Conservation (phyloP, 2,329 filamentous ascomycete genomes). For the Ceratocystis albifundus region DNA sequence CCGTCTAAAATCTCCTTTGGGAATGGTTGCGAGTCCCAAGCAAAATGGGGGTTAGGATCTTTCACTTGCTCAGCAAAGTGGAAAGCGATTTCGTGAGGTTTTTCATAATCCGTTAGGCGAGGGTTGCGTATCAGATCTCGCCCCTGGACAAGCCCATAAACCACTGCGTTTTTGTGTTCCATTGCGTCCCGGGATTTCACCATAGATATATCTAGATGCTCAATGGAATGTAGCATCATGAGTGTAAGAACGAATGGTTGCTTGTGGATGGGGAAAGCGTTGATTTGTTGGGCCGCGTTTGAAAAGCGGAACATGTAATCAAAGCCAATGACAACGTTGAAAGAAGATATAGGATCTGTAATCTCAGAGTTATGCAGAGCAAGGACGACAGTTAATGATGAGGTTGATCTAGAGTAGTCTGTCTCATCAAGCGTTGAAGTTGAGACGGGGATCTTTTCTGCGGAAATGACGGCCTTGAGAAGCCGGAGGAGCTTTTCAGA, state of each 20-base stretch:
- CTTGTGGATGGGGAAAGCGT: constrained; percentile 26
- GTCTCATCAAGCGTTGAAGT: constrained; percentile 29
- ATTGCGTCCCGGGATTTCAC: constrained; percentile 30
- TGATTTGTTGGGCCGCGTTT: constrained; percentile 26
- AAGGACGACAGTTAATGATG: constrained; percentile 34
- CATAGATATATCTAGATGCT: constrained; percentile 43
- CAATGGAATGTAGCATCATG: constrained; percentile 42
- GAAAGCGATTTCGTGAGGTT: constrained; percentile 39
- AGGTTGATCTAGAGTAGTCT: constrained; percentile 29
- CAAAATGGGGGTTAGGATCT: constrained; percentile 31
- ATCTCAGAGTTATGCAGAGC: constrained; percentile 33
- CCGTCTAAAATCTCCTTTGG: constrained; percentile 41
- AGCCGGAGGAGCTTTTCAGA: constrained; percentile 41
- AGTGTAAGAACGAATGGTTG: constrained; percentile 40
- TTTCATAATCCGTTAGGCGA: constrained; percentile 30
- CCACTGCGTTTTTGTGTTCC: constrained; percentile 39
- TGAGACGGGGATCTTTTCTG: constrained; percentile 31
- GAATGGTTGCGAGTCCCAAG: constrained; percentile 39
- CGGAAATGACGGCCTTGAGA: constrained; percentile 39
- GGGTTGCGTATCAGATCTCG: constrained; percentile 34
- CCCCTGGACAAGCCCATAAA: constrained; percentile 32
- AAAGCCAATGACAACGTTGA: constrained; percentile 44
- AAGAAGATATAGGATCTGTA: constrained; percentile 32
- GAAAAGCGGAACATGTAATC: constrained; percentile 40
- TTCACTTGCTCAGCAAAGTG: constrained; percentile 39